Conservation (phyloP, 2,329 filamentous ascomycete genomes). For the Ceratocystiopsis minuta region DNA sequence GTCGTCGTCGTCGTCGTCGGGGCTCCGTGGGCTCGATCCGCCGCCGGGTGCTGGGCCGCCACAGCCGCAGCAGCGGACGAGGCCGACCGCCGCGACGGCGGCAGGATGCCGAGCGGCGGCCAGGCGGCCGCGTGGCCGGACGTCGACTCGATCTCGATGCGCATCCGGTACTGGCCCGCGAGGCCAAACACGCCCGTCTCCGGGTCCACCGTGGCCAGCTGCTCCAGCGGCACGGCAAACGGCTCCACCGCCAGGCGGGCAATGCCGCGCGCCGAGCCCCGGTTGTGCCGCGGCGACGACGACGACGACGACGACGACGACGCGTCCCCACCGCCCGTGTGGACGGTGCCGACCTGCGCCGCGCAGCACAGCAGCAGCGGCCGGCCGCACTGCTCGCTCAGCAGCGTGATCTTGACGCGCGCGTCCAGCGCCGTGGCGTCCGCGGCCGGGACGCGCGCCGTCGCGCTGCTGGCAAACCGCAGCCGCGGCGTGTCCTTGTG, state of each 20-base stretch:
- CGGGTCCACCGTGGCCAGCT: slow-evolving; percentile 28
- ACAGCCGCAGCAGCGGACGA: too few relatives aligned
- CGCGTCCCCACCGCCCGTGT: slow-evolving; percentile 11
- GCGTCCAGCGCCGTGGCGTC: slow-evolving; percentile 19
- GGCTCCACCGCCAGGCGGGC: slow-evolving; percentile 31
- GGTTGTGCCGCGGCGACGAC: background rate
- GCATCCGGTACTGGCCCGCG: slow-evolving; percentile 30
- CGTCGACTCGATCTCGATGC: slow-evolving; percentile 33
- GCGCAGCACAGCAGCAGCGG: slow-evolving; percentile 31
- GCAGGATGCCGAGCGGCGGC: slow-evolving; percentile 30
- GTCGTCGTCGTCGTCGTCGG: too few relatives aligned
- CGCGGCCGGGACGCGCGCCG: slow-evolving; percentile 1
- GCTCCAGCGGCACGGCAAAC: slow-evolving; percentile 34
- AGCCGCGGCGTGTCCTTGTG: slow-evolving; percentile 28
- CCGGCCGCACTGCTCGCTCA: slow-evolving; percentile 17
- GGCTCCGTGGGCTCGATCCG: too few relatives aligned
- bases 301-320: slow-evolving; percentile 29
- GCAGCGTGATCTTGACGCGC: slow-evolving; percentile 26
- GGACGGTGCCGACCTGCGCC: slow-evolving; percentile 35
- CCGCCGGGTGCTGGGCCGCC: too few relatives aligned
- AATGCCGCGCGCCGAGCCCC: slow-evolving; percentile 18
- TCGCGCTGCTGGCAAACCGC: slow-evolving; percentile 15
- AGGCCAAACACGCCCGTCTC: slow-evolving; percentile 29
- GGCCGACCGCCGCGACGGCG: slow-evolving; percentile 2
- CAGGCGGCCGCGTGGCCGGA: slow-evolving; percentile 26